A percentile compares a stretch with the other conserved stretches of the same genome.
Evolutionary conservation across 768 basidiomycete genomes (phyloP).

Genomic region (Lactarius deliciosus): DNA sequence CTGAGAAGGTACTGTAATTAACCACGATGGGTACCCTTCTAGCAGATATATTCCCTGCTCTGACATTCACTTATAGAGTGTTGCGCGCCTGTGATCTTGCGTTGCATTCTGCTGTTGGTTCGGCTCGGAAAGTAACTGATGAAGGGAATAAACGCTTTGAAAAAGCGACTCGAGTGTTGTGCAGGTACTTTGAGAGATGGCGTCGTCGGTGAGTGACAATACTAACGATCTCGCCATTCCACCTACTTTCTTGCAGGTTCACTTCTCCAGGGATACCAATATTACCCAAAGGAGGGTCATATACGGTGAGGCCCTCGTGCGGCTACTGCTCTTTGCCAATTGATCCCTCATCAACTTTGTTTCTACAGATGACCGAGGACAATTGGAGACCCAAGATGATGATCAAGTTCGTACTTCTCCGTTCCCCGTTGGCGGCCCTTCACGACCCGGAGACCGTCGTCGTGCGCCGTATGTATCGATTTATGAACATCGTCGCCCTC

Average conservation of each 20-base stretch:
- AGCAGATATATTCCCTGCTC: neutral
- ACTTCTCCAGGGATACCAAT: neutral
- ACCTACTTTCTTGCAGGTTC: neutral
- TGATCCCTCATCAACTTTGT: neutral
- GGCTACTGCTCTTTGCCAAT: neutral
- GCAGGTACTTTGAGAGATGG: neutral
- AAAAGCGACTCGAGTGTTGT: neutral
- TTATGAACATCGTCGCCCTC: neutral
- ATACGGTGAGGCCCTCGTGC: neutral
- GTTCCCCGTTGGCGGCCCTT: neutral
- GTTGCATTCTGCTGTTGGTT: neutral
- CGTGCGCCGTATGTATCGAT: slow-evolving; percentile 6
- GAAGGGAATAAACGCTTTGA: neutral
- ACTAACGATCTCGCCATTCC: neutral
- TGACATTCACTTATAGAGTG: neutral
- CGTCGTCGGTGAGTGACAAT: neutral
- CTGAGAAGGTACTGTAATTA: slow-evolving; percentile 2
- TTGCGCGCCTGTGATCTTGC: neutral
- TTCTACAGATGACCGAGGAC: neutral
- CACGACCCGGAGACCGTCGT: slow-evolving; percentile 1
- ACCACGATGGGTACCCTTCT: neutral
- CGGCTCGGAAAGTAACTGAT: neutral
- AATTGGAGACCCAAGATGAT: neutral
- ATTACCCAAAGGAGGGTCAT: neutral
- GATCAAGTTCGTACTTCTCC: slow-evolving; percentile 4